phyloP scores from a whole-genome alignment of 2,329 filamentous ascomycete genomes.

The Xylaria digitata region DNA sequence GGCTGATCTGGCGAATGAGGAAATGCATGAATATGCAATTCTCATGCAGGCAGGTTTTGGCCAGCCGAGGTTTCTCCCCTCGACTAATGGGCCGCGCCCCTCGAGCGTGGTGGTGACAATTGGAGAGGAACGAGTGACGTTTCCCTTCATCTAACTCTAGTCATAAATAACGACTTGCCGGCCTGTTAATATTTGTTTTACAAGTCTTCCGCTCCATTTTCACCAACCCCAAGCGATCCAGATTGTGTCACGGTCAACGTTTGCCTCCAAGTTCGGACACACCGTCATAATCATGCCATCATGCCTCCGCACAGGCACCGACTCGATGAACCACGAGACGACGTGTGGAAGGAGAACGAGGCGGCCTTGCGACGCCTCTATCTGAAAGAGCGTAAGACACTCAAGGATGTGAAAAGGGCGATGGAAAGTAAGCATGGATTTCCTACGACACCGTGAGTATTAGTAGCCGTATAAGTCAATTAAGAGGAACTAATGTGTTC shows the following conservation, averaged over 20 bases:
- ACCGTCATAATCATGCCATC: background rate
- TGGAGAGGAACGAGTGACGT: no score
- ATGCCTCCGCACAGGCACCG: background rate
- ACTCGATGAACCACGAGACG: background rate
- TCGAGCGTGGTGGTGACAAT: no score
- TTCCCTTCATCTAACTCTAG: background rate
- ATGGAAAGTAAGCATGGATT: conserved; percentile 18
- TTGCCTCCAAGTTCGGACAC: background rate
- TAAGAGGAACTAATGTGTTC: background rate
- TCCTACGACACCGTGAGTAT: conserved; percentile 10
- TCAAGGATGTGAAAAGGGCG: conserved; percentile 1
- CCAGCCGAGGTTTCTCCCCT: conserved; percentile 4
- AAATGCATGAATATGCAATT: conserved; percentile 15
- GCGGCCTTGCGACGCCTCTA: background rate
- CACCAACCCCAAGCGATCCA: background rate
- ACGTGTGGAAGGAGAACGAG: conserved; percentile 7
- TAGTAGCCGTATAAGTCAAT: background rate
- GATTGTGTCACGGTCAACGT: background rate
- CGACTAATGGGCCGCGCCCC: no score
- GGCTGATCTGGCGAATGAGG: background rate
- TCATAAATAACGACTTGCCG: background rate
- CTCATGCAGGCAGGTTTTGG: conserved; percentile 14
- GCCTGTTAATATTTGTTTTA: no score
- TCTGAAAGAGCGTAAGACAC: conserved; percentile 3
- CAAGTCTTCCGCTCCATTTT: no score